These are phyloP conservation scores for Maudiozyma bulderi DNA, from an alignment of 805 yeast species.

Conservation along the genomic window DNA sequence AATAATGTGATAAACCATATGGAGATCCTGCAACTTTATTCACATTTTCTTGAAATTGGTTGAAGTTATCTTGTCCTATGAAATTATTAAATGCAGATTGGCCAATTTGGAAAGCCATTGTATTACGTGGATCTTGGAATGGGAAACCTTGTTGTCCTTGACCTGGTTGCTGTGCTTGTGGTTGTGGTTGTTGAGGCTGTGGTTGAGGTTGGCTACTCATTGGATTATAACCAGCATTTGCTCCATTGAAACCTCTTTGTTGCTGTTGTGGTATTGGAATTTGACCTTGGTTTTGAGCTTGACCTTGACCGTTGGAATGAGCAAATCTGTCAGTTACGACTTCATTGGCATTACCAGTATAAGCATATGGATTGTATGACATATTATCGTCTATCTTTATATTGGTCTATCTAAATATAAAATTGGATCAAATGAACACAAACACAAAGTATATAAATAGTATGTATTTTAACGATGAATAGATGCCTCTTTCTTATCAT, in stretches of 20 bases:
- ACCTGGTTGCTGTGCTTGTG: not conserved
- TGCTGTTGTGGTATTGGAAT: constrained; percentile 14
- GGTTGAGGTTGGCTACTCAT: not conserved
- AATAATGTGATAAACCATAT: constrained; percentile 67
- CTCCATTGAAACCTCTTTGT: not conserved
- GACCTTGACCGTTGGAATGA: constrained; percentile 17
- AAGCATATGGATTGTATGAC: constrained; percentile 42
- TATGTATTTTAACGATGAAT: too few species aligned
- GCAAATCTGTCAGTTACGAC: constrained; percentile 8
- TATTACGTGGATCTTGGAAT: constrained; percentile 69
- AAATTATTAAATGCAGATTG: constrained; percentile 55
- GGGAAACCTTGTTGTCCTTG: constrained; percentile 21
- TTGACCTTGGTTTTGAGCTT: constrained; percentile 27
- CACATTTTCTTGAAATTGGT: constrained; percentile 39
- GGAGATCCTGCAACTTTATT: constrained; percentile 30
- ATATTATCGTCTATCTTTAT: constrained; percentile 10
- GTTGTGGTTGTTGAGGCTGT: not conserved
- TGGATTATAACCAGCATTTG: not conserved
- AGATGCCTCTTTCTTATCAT: too few species aligned
- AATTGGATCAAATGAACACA: not conserved
- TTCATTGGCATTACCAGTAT: constrained; percentile 14
- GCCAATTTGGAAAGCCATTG: constrained; percentile 82
- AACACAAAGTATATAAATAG: not conserved
- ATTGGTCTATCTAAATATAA: not conserved
- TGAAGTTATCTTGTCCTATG: constrained; percentile 49